Percentiles rank a stretch among this genome's conserved stretches.
Evolutionary conservation across 495 filamentous ascomycete genomes (phyloP).

Genomic region (Penicillium turbatum): DNA sequence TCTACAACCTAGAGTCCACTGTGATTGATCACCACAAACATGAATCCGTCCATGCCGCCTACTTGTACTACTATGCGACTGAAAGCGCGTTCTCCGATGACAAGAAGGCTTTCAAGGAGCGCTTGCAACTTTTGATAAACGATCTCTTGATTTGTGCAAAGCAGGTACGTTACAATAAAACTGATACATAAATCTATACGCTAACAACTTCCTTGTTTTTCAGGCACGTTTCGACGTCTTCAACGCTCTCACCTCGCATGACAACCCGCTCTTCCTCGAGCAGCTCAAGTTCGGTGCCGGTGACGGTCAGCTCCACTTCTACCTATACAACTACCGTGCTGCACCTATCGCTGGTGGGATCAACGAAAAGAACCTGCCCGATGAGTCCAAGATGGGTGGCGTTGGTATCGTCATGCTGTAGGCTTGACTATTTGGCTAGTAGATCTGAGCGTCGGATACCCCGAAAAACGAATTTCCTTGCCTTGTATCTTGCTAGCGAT

Average conservation of each 20-base stretch:
- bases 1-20: constrained; percentile 89
- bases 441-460: constrained; percentile 13
- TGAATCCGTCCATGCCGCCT: constrained; percentile 74
- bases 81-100: constrained; percentile 67
- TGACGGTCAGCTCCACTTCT: constrained; percentile 91
- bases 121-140: constrained; percentile 71
- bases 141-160: constrained; percentile 89
- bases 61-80: constrained; percentile 93
- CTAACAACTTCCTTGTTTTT: constrained; percentile 1
- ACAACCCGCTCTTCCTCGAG: constrained; percentile 89
- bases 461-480: constrained; percentile 12
- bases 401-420: constrained; percentile 86
- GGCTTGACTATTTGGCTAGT: constrained; percentile 6
- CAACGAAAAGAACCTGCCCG: constrained; percentile 67
- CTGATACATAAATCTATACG: neutral
- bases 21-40: constrained; percentile 79
- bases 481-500: constrained; percentile 6
- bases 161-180: constrained; percentile 41
- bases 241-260: constrained; percentile 87
- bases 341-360: constrained; percentile 77
- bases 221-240: constrained; percentile 87
- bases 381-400: constrained; percentile 72
- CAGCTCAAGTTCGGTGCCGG: constrained; percentile 90
- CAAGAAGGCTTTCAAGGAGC: constrained; percentile 56
- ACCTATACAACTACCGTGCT: constrained; percentile 93